These are phyloP conservation scores for Austroboletus novae-zelandiae DNA, from an alignment of 1,284 basidiomycete genomes.

Conservation along the genomic window DNA sequence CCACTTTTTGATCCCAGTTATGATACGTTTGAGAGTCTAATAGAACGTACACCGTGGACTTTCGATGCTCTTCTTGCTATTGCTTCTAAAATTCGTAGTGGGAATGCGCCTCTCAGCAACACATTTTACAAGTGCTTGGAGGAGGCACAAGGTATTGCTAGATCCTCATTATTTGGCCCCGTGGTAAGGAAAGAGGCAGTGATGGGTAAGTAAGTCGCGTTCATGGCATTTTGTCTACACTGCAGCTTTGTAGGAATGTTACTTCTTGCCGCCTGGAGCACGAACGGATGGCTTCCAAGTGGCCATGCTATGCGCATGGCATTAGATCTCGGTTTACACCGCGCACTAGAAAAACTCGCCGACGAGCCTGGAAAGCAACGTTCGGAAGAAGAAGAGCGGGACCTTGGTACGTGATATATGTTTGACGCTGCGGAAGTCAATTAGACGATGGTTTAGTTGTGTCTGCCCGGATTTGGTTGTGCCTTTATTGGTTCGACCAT, in stretches of 20 bases:
- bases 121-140: slow-evolving; percentile 90
- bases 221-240: slow-evolving; percentile 3
- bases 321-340: slow-evolving; percentile 87
- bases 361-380: slow-evolving; percentile 66
- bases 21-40: slow-evolving; percentile 87
- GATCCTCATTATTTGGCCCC: slow-evolving; percentile 88
- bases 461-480: slow-evolving; percentile 90
- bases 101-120: slow-evolving; percentile 77
- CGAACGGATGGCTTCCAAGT: slow-evolving; percentile 90
- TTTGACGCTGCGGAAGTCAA: slow-evolving; percentile 1
- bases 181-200: slow-evolving; percentile 93
- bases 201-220: slow-evolving; percentile 55
- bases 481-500: slow-evolving; percentile 91
- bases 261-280: slow-evolving; percentile 88
- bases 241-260: slow-evolving; percentile 65
- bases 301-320: slow-evolving; percentile 95
- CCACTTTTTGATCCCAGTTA: slow-evolving; percentile 88
- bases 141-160: slow-evolving; percentile 91
- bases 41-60: slow-evolving; percentile 90
- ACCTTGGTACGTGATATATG: slow-evolving; percentile 58
- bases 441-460: slow-evolving; percentile 56
- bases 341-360: slow-evolving; percentile 87
- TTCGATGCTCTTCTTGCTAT: slow-evolving; percentile 90
- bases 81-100: slow-evolving; percentile 87
- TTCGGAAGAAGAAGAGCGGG: slow-evolving; percentile 80